phyloP scores from a whole-genome alignment of 306 rosid species.

The Quercus berberidifolia region DNA sequence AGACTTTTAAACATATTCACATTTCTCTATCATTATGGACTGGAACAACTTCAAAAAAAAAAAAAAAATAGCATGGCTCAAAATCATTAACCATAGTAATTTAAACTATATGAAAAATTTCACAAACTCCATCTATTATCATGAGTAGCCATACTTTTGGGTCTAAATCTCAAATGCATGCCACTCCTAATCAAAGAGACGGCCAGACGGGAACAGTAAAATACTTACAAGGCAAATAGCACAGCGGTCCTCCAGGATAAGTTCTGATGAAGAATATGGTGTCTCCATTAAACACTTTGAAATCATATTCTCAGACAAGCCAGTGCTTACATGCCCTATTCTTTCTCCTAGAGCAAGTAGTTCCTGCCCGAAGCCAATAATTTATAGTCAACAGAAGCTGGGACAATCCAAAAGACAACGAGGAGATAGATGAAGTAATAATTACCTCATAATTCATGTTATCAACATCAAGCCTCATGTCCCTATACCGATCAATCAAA shows the following conservation, averaged over 20 bases:
- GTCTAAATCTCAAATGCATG: background rate
- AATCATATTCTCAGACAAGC: constrained; percentile 59
- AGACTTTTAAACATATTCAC: background rate
- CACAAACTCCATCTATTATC: background rate
- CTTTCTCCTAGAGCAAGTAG: constrained; percentile 81
- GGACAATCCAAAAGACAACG: background rate
- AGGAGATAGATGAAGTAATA: background rate
- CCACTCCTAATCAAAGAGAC: background rate
- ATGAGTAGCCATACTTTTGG: background rate
- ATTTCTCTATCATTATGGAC: background rate
- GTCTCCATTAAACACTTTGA: constrained; percentile 68
- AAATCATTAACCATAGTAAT: background rate
- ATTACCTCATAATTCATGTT: constrained; percentile 81
- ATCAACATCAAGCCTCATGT: constrained; percentile 83
- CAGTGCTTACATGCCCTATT: constrained; percentile 79
- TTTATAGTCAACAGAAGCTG: background rate
- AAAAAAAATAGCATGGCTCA: background rate
- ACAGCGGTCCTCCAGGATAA: constrained; percentile 59
- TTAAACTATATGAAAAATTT: background rate
- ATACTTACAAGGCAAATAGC: constrained; percentile 69
- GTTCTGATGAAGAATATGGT: constrained; percentile 66
- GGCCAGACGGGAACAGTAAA: background rate
- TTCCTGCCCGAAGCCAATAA: constrained; percentile 47
- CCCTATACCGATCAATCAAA: constrained; percentile 68
- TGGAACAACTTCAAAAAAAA: background rate